Evolutionary conservation across 73 alveolate genomes (phyloP).

Genomic region (Blepharisma stoltei): DNA sequence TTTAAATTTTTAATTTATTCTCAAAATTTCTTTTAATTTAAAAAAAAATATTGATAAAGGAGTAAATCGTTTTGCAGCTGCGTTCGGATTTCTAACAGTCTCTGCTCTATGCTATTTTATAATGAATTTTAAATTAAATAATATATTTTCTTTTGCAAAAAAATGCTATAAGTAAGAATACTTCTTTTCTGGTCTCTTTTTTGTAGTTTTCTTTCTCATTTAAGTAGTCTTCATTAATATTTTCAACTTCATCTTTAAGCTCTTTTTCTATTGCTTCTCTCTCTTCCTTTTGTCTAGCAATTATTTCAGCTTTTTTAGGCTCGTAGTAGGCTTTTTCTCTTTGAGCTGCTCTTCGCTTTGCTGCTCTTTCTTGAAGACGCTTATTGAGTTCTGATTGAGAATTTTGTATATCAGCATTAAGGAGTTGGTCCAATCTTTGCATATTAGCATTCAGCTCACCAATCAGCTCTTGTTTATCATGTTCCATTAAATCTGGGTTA

Average conservation of each 20-base stretch:
- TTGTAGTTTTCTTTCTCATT: constrained; percentile 10
- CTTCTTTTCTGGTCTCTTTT: constrained; percentile 30
- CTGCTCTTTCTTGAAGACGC: constrained; percentile 33
- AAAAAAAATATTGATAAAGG: no score
- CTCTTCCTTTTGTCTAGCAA: constrained; percentile 34
- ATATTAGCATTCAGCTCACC: constrained; percentile 25
- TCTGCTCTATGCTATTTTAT: no score
- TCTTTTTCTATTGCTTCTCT: neutral
- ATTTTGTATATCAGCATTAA: constrained; percentile 31
- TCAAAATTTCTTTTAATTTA: no score
- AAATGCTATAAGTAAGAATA: no score
- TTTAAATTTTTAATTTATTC: no score
- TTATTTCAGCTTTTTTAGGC: constrained; percentile 31
- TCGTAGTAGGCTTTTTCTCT: constrained; percentile 26
- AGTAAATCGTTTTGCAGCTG: constrained; percentile 22
- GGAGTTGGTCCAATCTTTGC: neutral
- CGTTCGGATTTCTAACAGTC: neutral
- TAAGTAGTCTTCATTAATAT: neutral
- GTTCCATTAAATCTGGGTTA: constrained; percentile 20
- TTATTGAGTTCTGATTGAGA: constrained; percentile 27
- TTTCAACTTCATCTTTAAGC: neutral
- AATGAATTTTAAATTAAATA: no score
- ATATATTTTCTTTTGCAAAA: no score
- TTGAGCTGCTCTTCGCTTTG: constrained; percentile 29
- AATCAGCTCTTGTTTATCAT: constrained; percentile 30